Percentiles rank a stretch among this genome's conserved stretches.
Evolutionary conservation across 2,329 filamentous ascomycete species (phyloP).

Genomic region (Clathrospora elynae): DNA sequence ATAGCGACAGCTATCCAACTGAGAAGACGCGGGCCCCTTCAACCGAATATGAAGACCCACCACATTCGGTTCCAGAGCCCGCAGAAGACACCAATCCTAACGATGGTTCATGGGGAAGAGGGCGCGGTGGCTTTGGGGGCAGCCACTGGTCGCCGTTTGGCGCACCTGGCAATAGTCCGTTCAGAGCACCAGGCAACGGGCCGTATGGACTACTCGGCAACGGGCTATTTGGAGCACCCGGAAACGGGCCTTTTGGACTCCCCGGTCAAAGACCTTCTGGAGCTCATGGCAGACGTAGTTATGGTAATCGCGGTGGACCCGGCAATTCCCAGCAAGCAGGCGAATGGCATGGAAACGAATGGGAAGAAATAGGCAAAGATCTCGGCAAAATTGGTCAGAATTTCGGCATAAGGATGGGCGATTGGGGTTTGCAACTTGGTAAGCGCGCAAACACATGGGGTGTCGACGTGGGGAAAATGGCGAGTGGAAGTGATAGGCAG

Average conservation of each 20-base stretch:
- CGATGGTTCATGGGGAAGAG: constrained; percentile 3
- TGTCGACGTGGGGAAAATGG: constrained; percentile 21
- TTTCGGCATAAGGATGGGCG: constrained; percentile 38
- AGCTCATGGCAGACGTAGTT: constrained; percentile 6
- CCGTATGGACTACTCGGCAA: constrained; percentile 17
- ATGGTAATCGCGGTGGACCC: constrained; percentile 4
- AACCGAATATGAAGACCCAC: constrained; percentile 26
- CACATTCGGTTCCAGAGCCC: constrained; percentile 32
- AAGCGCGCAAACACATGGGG: constrained; percentile 30
- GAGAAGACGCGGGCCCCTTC: constrained; percentile 4
- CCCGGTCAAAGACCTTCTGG: constrained; percentile 11
- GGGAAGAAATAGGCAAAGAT: constrained; percentile 17
- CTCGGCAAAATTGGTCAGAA: constrained; percentile 36
- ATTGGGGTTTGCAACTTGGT: constrained; percentile 40
- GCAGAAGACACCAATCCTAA: not conserved
- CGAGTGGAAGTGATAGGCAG: constrained; percentile 9
- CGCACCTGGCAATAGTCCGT: constrained; percentile 10
- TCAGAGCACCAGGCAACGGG: constrained; percentile 13
- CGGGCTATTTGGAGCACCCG: constrained; percentile 12
- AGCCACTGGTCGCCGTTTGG: constrained; percentile 26
- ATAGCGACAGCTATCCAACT: not conserved
- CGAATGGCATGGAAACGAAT: constrained; percentile 9
- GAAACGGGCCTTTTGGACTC: constrained; percentile 14
- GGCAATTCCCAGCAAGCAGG: constrained; percentile 10
- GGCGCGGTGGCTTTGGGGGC: not conserved